These are phyloP conservation scores for Chytriomyces sp. DNA, from an alignment of 192 early-diverging fungal genomes.

Conservation along the genomic window DNA sequence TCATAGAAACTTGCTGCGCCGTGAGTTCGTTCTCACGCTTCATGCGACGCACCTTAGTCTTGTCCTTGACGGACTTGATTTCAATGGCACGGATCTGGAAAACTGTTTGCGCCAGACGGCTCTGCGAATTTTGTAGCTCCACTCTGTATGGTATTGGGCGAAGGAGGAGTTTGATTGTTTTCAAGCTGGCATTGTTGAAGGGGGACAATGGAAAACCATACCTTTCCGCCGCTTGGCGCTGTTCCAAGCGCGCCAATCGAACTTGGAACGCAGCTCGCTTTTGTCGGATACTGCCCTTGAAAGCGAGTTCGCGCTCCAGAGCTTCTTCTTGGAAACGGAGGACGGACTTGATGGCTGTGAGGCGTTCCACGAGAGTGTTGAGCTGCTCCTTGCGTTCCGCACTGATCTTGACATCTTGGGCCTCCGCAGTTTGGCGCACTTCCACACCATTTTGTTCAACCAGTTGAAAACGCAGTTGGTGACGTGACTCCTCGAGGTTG, in stretches of 20 bases:
- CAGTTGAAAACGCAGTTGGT: slow-evolving; percentile 6
- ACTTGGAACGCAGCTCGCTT: slow-evolving; percentile 18
- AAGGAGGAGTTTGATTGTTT: neutral
- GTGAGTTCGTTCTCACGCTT: slow-evolving; percentile 10
- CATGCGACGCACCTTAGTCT: slow-evolving; percentile 1
- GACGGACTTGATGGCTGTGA: slow-evolving; percentile 11
- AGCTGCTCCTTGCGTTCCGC: slow-evolving; percentile 18
- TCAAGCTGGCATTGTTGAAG: neutral
- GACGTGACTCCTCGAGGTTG: slow-evolving; percentile 17
- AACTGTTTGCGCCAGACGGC: slow-evolving; percentile 8
- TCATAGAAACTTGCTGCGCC: slow-evolving; percentile 11
- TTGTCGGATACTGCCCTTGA: slow-evolving; percentile 13
- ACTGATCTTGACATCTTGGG: slow-evolving; percentile 8
- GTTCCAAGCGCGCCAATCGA: slow-evolving; percentile 1
- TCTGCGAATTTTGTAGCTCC: slow-evolving; percentile 9
- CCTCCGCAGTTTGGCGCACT: slow-evolving; percentile 8
- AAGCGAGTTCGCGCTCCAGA: neutral
- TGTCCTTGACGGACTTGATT: slow-evolving; percentile 12
- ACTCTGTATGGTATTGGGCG: neutral
- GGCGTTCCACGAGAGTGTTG: slow-evolving; percentile 4
- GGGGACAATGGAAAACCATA: neutral
- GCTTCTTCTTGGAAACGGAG: slow-evolving; percentile 21
- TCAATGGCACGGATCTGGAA: slow-evolving; percentile 7
- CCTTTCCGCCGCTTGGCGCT: slow-evolving; percentile 14
- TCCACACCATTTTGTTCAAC: slow-evolving; percentile 9